These are phyloP conservation scores for Orbilia blumenaviensis DNA, from an alignment of 2,329 filamentous ascomycete species.

Conservation along the genomic window DNA sequence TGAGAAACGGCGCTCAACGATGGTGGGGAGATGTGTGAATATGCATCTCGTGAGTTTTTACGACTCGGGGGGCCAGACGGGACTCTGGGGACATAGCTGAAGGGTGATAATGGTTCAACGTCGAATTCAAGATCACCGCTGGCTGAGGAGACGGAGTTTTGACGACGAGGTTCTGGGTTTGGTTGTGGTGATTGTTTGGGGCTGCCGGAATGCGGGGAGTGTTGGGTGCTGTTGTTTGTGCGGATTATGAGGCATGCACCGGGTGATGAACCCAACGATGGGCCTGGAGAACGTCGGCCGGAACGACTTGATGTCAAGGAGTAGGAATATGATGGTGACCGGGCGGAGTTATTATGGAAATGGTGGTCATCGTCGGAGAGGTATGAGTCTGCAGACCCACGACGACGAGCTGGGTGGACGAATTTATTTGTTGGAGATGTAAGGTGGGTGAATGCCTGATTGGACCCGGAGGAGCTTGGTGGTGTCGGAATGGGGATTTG, in stretches of 20 bases:
- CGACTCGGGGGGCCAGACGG: conserved; percentile 21
- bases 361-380: conserved; percentile 18
- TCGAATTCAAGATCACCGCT: conserved; percentile 51
- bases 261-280: conserved; percentile 26
- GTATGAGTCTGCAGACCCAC: conserved; percentile 47
- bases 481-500: conserved; percentile 34
- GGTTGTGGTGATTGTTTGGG: conserved; percentile 6
- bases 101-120: conserved; percentile 45
- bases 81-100: conserved; percentile 25
- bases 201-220: conserved; percentile 33
- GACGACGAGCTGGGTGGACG: conserved; percentile 49
- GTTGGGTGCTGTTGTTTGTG: conserved; percentile 22
- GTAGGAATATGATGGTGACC: conserved; percentile 35
- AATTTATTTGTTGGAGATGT: conserved; percentile 22
- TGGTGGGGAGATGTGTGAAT: conserved; percentile 33
- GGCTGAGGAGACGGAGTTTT: conserved; percentile 6
- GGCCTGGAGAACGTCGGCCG: neutral
- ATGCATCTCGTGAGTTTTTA: conserved; percentile 41
- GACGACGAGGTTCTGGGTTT: neutral
- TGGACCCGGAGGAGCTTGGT: conserved; percentile 46
- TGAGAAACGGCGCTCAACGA: conserved; percentile 24
- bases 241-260: conserved; percentile 42
- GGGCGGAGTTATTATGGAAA: neutral
- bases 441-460: conserved; percentile 34
- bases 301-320: conserved; percentile 26